Evolutionary conservation across 1,284 basidiomycete genomes (phyloP), one percentile per base, ranked within the genome.

Genomic region (Ceratobasidium sp.): DNA sequence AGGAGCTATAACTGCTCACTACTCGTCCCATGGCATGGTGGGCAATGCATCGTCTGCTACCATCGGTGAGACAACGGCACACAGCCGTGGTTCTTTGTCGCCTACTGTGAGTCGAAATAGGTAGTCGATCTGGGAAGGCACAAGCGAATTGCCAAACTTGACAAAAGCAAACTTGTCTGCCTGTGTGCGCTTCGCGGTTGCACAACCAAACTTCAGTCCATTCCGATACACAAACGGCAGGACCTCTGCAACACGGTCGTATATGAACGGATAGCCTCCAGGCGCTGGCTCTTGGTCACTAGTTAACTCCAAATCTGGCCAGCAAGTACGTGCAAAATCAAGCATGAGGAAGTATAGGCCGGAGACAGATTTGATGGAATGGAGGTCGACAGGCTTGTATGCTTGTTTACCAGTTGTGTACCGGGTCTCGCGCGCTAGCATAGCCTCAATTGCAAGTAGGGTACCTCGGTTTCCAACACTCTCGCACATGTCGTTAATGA

Each of bases 21-120:
- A 79, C 26, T 81, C 64, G 58, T 83, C 81, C 82, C 82, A 84
- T 15, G 82, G 83, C 53, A 84, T 78, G 9, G 15, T n/a, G 2
- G 83, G 83, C 13, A 84, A 73, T 23, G 71, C 42, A 20, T 78
- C 49, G 58, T 82, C 80, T n/a, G 78, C 53, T 2, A 39, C 28
- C 56, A 83, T 69, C 6, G 63, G 56, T 39, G 64, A 77, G 26
- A 84, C 26, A 79, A 80, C 80, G 13, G 68, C 56, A 10, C 78
- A 66, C 6, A 79, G 12, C 3, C 77, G 78, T 33, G 63, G 70
- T 28, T 82, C 78, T 23, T 55, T 46, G 2, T 77, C 40, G 3
- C 82, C 53, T 42, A 70, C 53, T 28, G 23, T 55, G 18, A 70
- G 18, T 33, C 39, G 51, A 42, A 70, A 55, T 6, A 51, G 51